Conservation (phyloP, 2,329 filamentous ascomycete genomes). For the Graphiopsis chlorocephala region DNA sequence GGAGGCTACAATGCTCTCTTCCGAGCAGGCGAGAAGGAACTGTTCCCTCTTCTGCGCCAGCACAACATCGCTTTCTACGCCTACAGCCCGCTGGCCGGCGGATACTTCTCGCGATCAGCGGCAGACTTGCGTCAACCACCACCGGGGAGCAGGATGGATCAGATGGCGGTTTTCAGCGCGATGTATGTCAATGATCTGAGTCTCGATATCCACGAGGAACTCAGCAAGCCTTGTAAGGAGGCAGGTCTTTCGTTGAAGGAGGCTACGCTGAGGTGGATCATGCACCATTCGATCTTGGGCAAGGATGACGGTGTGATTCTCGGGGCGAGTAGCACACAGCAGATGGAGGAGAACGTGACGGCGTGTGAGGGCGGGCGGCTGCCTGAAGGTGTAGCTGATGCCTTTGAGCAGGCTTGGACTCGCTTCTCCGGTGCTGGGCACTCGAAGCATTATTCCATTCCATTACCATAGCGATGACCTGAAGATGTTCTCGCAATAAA, state of each 20-base stretch:
- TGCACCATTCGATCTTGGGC: constrained; percentile 43
- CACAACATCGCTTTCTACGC: constrained; percentile 46
- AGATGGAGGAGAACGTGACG: constrained; percentile 33
- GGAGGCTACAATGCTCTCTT: constrained; percentile 49
- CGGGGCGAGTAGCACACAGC: constrained; percentile 34
- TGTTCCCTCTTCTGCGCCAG: constrained; percentile 45
- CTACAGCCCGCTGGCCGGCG: constrained; percentile 36
- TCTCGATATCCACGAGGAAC: constrained; percentile 42
- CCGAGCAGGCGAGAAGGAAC: constrained; percentile 41
- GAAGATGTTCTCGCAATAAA: no score
- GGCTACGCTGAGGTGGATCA: constrained; percentile 46
- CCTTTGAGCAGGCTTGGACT: constrained; percentile 23
- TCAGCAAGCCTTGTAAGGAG: constrained; percentile 36
- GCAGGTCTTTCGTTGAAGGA: constrained; percentile 43
- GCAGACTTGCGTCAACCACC: constrained; percentile 35
- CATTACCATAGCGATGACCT: background rate
- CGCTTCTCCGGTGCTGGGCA: constrained; percentile 2
- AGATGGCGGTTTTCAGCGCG: constrained; percentile 34
- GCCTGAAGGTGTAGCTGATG: constrained; percentile 23
- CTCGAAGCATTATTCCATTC: constrained; percentile 11
- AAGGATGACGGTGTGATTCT: constrained; percentile 40
- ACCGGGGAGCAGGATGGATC: constrained; percentile 26
- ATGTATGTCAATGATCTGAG: constrained; percentile 45
- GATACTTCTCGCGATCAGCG: constrained; percentile 40
- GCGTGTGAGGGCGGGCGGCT: constrained; percentile 29